Conservation (phyloP, 441 rosid species). For the Theobroma grandiflorum region DNA sequence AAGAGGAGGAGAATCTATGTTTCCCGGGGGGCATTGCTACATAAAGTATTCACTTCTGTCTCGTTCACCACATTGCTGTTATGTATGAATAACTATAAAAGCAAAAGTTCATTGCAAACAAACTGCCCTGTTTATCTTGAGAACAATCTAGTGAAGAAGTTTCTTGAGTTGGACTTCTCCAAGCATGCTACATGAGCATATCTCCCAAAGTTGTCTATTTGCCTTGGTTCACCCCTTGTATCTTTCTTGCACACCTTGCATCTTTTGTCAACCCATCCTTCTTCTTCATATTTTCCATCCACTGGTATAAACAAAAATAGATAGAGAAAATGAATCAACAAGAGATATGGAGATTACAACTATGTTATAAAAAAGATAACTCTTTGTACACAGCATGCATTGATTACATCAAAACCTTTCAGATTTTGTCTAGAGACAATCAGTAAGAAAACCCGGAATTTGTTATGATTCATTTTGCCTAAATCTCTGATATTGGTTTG, state of each 20-base stretch:
- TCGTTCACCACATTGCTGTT: background rate
- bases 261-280: conserved; percentile 97
- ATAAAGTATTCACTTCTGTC: too few relatives aligned
- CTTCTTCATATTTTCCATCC: conserved; percentile 91
- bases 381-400: too few relatives aligned
- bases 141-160: conserved; percentile 78
- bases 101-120: background rate
- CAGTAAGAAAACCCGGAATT: too few relatives aligned
- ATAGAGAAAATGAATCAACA: background rate
- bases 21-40: too few relatives aligned
- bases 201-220: conserved; percentile 83
- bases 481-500: too few relatives aligned
- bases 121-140: conserved; percentile 18
- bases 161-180: conserved; percentile 67
- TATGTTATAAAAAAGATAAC: too few relatives aligned
- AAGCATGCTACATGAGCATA: conserved; percentile 79
- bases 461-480: too few relatives aligned
- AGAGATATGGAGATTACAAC: background rate
- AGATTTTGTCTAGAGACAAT: too few relatives aligned
- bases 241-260: conserved; percentile 92
- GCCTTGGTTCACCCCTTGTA: conserved; percentile 77
- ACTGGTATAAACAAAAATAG: conserved; percentile 37
- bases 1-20: too few relatives aligned
- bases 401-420: too few relatives aligned
- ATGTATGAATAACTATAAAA: background rate